These are phyloP conservation scores for Geranium incanum DNA, from an alignment of 441 rosid genomes.

Conservation along the genomic window DNA sequence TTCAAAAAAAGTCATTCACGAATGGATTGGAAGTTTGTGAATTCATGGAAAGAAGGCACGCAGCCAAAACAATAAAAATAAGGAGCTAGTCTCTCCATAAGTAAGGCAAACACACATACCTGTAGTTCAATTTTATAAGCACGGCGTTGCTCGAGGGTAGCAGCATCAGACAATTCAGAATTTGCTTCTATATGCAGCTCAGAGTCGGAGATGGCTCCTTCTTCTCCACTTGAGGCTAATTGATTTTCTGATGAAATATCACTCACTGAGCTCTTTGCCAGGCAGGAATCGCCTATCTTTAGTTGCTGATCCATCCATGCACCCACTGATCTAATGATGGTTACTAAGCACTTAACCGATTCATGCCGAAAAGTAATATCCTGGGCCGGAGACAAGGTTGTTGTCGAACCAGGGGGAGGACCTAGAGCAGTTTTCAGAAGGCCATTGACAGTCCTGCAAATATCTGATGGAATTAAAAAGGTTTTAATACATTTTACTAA, in stretches of 20 bases:
- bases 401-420: conserved; percentile 85
- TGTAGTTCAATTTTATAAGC: conserved; percentile 91
- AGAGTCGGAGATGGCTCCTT: conserved; percentile 47
- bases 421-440: conserved; percentile 76
- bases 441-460: no score
- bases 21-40: no score
- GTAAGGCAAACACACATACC: conserved; percentile 35
- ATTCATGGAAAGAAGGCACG: no score
- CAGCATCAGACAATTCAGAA: conserved; percentile 72
- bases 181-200: conserved; percentile 55
- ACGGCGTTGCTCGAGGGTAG: conserved; percentile 83
- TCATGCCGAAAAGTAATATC: conserved; percentile 39
- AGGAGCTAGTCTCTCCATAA: no score
- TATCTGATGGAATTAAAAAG: conserved; percentile 90
- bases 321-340: conserved; percentile 85
- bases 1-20: no score
- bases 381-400: conserved; percentile 76
- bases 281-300: conserved; percentile 49
- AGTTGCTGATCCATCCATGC: conserved; percentile 88
- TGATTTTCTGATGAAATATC: conserved; percentile 49
- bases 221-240: conserved; percentile 50
- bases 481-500: conserved; percentile 52
- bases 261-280: conserved; percentile 37
- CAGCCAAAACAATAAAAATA: no score
- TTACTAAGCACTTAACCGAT: conserved; percentile 72